Evolutionary conservation across 2,329 filamentous ascomycete species (phyloP), one percentile per base, ranked within the genome.

Genomic region (Boeremia lycopersici): DNA sequence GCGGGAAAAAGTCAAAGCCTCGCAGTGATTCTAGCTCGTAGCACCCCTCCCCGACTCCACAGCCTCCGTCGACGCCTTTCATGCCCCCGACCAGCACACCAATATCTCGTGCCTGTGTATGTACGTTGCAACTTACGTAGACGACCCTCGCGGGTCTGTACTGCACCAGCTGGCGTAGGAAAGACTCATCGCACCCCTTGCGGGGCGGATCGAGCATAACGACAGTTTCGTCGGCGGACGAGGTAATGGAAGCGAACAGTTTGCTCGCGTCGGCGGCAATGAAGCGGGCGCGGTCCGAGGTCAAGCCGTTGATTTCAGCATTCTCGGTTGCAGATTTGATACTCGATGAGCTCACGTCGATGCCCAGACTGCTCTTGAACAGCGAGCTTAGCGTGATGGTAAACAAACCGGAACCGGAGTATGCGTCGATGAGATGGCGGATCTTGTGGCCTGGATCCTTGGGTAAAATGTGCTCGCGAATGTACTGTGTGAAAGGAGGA

Each of bases 1-100:
- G 93, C 11, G 95, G 95, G 77, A 99, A 99, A 76, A 99, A 98
- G 73, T 99, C 95, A 70, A 98, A 98, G 0, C 93, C 95, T 42
- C 89, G 83, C 41, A 99, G 76, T 70, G 90, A 96, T 81, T 98
- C 93, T 72, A 99, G 90, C 74, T 88, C 86, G 76, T 97, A 99
- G 52, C 71, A 67, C 9, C 73, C 75, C 43, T 77, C 74, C 61
- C 64, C 78, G 68, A 17, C 59, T 11, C 65, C 71, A 57, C 57
- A 71, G 12, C 73, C 64, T 38, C 68, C 70, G 60, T 77, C 71
- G 15, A 75, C 68, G 13, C 74, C 70, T 41, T 74, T 73, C 67
- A 85, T 76, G 0, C 93, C 92, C 31, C 88, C 83, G 1, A 98
- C 91, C 67, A 99, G 77, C 57, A 93, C 86, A 0, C 93, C 95